A percentile compares a stretch with the other conserved stretches of the same genome.
Evolutionary conservation across 179 eudicot genomes (phyloP).

Genomic region (Sideroxylon spinosum): DNA sequence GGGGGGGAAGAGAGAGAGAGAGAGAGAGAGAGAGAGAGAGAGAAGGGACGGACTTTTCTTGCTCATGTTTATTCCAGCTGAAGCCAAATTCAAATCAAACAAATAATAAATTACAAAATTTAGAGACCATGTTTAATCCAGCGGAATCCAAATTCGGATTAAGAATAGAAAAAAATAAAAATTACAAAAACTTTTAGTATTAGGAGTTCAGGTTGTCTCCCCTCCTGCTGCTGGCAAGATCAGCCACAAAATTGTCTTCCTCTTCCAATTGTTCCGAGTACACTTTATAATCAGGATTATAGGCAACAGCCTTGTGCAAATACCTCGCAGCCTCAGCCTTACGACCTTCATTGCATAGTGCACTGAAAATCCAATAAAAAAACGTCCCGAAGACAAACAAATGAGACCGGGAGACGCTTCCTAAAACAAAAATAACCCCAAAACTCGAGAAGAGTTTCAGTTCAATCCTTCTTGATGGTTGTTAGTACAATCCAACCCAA

Average conservation of each 20-base stretch:
- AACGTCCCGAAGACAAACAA: background rate
- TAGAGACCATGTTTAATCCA: too few species aligned
- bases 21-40: too few species aligned
- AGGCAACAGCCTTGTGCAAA: conserved; percentile 45
- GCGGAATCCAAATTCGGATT: too few species aligned
- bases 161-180: background rate
- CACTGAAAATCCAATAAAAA: conserved; percentile 47
- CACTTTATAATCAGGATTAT: conserved; percentile 37
- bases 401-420: background rate
- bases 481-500: too few species aligned
- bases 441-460: too few species aligned
- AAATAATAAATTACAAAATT: too few species aligned
- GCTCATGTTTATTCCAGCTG: too few species aligned
- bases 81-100: too few species aligned
- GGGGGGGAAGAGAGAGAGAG: too few species aligned
- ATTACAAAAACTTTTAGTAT: background rate
- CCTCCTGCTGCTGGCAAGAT: conserved; percentile 68
- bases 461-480: too few species aligned
- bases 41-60: too few species aligned
- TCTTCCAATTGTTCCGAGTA: conserved; percentile 43
- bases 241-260: conserved; percentile 41
- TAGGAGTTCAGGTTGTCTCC: conserved; percentile 42
- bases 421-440: background rate
- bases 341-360: conserved; percentile 46
- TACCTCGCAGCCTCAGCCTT: conserved; percentile 59